A percentile compares a stretch with the other conserved stretches of the same genome.
Conservation (phyloP, 1,139 yeast genomes). For the Suhomyces choctaworum region DNA sequence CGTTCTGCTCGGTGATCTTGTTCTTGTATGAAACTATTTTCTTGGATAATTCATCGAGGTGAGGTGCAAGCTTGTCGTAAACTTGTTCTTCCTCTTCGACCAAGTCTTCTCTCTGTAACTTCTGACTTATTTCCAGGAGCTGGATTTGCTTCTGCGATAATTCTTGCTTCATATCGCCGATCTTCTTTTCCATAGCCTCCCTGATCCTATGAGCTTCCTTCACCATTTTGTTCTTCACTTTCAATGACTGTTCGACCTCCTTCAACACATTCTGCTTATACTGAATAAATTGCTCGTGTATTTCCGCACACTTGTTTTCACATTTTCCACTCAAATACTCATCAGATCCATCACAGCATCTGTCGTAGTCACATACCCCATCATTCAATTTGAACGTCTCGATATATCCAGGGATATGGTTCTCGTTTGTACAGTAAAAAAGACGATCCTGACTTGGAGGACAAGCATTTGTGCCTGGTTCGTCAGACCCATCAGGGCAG, state of each 20-base stretch:
- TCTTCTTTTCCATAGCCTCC: constrained; percentile 20
- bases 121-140: constrained; percentile 14
- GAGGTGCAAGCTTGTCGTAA: constrained; percentile 21
- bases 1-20: constrained; percentile 15
- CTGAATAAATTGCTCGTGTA: constrained; percentile 31
- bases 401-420: constrained; percentile 59
- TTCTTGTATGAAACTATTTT: constrained; percentile 16
- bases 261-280: constrained; percentile 19
- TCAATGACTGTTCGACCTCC: constrained; percentile 26
- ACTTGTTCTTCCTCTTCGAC: constrained; percentile 17
- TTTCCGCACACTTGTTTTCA: constrained; percentile 58
- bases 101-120: constrained; percentile 15
- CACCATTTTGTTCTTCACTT: constrained; percentile 20
- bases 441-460: constrained; percentile 34
- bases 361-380: constrained; percentile 87
- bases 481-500: constrained; percentile 98
- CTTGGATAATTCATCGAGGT: constrained; percentile 15
- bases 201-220: constrained; percentile 11
- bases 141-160: constrained; percentile 28
- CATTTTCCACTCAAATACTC: constrained; percentile 56
- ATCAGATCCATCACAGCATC: constrained; percentile 95
- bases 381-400: constrained; percentile 73
- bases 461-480: constrained; percentile 94
- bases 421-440: constrained; percentile 79
- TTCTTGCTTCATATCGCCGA: constrained; percentile 27